Base-by-base conservation (phyloP, 208 protist species). In the Wallacemonas sp. region DNA sequence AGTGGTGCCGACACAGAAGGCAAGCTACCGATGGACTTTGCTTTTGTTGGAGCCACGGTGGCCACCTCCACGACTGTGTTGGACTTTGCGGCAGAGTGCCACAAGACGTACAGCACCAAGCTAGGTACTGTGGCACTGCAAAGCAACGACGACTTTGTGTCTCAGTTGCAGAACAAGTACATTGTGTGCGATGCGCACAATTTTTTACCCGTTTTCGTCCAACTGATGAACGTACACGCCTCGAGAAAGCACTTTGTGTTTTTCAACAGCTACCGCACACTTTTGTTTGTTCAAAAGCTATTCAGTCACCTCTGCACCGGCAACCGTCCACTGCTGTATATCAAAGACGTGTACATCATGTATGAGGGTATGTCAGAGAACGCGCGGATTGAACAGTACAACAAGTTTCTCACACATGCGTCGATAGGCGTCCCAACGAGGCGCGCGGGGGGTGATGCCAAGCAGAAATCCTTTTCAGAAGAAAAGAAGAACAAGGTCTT, bases 171-270 rank as follows among this genome's bases (percentile, higher is more conserved):
- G 54, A 94, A 91, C 67, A 75, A 76, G 41, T 96, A 88, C 65
- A 46, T 90, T 22, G 68, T 91, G 31, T 93, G 86, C 61, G 80
- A 90, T 22, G 76, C 79, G 33, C 22, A 86, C 1, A 75, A 84
- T 51, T 91, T 94, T 54, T 54, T 97, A 5, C 74, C 86, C 1
- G 56, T 84, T 9, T 65, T 96, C 19, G 67, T 96, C 44, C 92
- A 97, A 63, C 55, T 95, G 12, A 86, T 97, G 72, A 95, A 95
- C 67, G 24, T 91, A 11, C 92, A 97, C 62, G 70, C 88, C 0
- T 90, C 78, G 12, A 91, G 94, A 59, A 97, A 97, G 63, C 92
- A 97, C 72, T 95, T 96, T 76, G 82, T 97, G 19, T 97, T 97
- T 66, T 97, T 95, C 68, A 95, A 97, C 74, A 82, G 73, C 63